A percentile compares a stretch with the other conserved stretches of the same genome.
Conservation (phyloP, 2,329 filamentous ascomycete species). For the Colletotrichum sp. region DNA sequence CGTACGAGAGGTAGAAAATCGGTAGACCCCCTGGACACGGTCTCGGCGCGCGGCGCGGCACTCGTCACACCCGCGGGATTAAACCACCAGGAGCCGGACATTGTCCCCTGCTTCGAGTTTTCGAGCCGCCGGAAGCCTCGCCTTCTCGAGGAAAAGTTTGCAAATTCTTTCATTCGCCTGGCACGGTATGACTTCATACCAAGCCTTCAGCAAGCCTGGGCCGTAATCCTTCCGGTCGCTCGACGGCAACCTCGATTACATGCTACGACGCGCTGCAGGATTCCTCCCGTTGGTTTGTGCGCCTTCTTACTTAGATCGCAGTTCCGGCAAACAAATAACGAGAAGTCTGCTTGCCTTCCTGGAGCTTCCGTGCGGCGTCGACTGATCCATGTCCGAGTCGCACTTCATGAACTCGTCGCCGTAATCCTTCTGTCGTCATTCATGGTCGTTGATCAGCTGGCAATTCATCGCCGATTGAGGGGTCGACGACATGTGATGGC, state of each 20-base stretch:
- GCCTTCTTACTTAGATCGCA: not conserved
- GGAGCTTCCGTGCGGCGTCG: not conserved
- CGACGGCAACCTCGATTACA: not conserved
- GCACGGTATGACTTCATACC: slow-evolving; percentile 19
- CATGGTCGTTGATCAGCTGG: not conserved
- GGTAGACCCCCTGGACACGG: not conserved
- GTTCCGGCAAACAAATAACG: not conserved
- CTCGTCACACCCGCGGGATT: slow-evolving; percentile 2
- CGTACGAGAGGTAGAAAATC: not conserved
- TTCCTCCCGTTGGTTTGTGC: not conserved
- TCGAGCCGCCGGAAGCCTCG: not conserved
- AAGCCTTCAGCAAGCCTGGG: not conserved
- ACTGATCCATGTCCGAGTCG: not conserved
- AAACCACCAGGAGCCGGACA: not conserved
- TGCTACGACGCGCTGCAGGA: not conserved
- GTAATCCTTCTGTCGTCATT: not conserved
- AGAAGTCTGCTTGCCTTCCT: not conserved
- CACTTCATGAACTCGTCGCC: not conserved
- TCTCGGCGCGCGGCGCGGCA: slow-evolving; percentile 14
- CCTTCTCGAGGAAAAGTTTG: not conserved
- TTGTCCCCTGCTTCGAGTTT: not conserved
- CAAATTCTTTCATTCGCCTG: not conserved
- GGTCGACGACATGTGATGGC: not conserved
- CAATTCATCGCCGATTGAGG: not conserved
- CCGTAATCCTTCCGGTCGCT: not conserved